Conservation (phyloP, 2,329 filamentous ascomycete genomes). For the Colletotrichum australisinense region DNA sequence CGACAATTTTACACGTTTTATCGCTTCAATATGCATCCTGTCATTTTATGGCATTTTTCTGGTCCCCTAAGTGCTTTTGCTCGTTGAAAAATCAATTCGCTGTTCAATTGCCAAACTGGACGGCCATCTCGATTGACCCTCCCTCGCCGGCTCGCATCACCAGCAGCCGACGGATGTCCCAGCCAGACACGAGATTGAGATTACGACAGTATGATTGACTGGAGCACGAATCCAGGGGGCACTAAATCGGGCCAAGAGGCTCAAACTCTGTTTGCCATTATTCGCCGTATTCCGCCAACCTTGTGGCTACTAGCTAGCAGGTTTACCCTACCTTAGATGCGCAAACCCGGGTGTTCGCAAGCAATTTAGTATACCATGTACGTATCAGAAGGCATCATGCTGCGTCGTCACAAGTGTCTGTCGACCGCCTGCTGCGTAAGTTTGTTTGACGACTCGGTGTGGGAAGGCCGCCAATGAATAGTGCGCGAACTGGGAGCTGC, state of each 20-base stretch:
- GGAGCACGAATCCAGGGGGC: slow-evolving; percentile 25
- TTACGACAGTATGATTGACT: slow-evolving; percentile 22
- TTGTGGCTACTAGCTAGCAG: slow-evolving; percentile 1
- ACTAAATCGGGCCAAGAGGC: slow-evolving; percentile 2
- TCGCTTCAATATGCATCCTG: not conserved
- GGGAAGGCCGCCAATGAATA: slow-evolving; percentile 31
- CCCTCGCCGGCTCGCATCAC: slow-evolving; percentile 10
- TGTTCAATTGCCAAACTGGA: slow-evolving; percentile 7
- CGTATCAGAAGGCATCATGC: slow-evolving; percentile 4
- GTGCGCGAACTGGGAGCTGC: slow-evolving; percentile 26
- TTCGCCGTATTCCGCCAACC: slow-evolving; percentile 21
- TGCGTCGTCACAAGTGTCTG: slow-evolving; percentile 23
- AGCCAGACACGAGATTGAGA: slow-evolving; percentile 23
- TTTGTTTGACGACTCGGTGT: slow-evolving; percentile 33
- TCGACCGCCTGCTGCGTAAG: not conserved
- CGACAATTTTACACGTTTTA: slow-evolving; percentile 33
- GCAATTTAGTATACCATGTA: not conserved
- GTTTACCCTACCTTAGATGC: slow-evolving; percentile 5
- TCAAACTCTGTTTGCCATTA: slow-evolving; percentile 29
- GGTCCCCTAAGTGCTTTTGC: slow-evolving; percentile 24
- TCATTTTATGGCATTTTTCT: slow-evolving; percentile 40
- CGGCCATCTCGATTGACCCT: slow-evolving; percentile 27
- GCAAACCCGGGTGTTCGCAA: not conserved
- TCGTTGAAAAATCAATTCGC: slow-evolving; percentile 16
- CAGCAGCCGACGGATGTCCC: slow-evolving; percentile 9